phyloP scores from a whole-genome alignment of 768 basidiomycete genomes.

The Mycena latifolia region DNA sequence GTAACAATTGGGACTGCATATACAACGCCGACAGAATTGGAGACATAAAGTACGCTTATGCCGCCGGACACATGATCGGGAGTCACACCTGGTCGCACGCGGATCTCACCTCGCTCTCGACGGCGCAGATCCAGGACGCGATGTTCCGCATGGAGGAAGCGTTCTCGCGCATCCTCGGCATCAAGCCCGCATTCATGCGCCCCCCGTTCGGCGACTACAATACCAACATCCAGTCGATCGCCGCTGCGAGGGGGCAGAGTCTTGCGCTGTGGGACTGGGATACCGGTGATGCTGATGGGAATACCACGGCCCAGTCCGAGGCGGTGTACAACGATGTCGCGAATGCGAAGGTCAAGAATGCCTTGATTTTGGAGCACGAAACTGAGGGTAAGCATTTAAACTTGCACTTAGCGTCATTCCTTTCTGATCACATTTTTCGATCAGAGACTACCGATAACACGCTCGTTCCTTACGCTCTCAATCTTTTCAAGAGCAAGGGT shows the following conservation, averaged over 20 bases:
- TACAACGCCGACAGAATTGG: constrained; percentile 21
- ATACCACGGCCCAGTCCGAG: constrained; percentile 38
- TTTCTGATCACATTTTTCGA: background rate
- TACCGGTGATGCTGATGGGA: constrained; percentile 48
- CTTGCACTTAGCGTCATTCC: background rate
- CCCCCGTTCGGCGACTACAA: constrained; percentile 60
- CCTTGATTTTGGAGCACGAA: constrained; percentile 52
- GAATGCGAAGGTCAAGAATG: constrained; percentile 41
- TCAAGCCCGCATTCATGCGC: constrained; percentile 52
- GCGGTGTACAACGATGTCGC: constrained; percentile 39
- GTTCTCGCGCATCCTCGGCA: constrained; percentile 45
- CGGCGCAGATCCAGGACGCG: constrained; percentile 49
- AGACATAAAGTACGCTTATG: constrained; percentile 33
- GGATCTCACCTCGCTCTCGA: constrained; percentile 46
- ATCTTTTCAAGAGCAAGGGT: constrained; percentile 37
- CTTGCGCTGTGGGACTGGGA: constrained; percentile 56
- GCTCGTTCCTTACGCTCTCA: constrained; percentile 22
- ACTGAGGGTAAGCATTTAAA: constrained; percentile 39
- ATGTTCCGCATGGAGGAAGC: constrained; percentile 49
- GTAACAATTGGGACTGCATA: constrained; percentile 36
- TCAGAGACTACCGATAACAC: constrained; percentile 13
- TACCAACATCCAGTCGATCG: constrained; percentile 49
- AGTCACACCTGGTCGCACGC: constrained; percentile 62
- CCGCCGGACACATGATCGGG: constrained; percentile 52
- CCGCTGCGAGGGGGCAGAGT: constrained; percentile 45